Conservation (phyloP, 371 early-diverging fungal species). For the Mucor irregularis region DNA sequence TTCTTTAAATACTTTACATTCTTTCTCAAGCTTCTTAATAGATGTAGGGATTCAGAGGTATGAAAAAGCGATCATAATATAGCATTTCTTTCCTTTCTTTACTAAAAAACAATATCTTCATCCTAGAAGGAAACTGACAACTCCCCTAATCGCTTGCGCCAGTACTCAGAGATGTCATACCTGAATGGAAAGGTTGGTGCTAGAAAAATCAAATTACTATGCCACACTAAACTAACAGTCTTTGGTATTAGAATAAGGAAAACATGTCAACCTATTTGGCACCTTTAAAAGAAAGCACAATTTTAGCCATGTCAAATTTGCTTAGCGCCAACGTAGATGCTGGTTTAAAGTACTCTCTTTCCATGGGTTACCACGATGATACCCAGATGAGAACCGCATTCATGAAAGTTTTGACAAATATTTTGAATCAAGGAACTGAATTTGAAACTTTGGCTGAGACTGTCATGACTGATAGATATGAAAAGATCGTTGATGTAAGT, state of each 20-base stretch:
- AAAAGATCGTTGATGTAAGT: conserved; percentile 72
- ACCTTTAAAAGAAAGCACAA: conserved; percentile 80
- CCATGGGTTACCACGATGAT: conserved; percentile 94
- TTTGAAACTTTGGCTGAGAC: conserved; percentile 83
- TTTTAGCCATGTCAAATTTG: conserved; percentile 86
- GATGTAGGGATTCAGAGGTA: conserved; percentile 73
- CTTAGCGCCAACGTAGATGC: conserved; percentile 90
- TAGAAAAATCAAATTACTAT: background rate
- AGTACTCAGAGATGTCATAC: background rate
- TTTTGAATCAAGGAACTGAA: conserved; percentile 85
- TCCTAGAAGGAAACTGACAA: conserved; percentile 11
- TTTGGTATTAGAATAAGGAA: conserved; percentile 12
- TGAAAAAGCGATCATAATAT: background rate
- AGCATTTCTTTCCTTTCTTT: background rate
- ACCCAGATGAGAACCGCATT: conserved; percentile 85
- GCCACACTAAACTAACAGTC: background rate
- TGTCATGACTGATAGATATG: conserved; percentile 72
- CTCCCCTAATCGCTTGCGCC: conserved; percentile 8
- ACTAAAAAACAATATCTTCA: too few relatives aligned
- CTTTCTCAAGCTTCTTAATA: conserved; percentile 83
- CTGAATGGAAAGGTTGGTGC: conserved; percentile 12
- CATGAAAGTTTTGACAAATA: conserved; percentile 90
- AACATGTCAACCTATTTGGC: conserved; percentile 37
- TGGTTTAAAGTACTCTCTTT: conserved; percentile 86
- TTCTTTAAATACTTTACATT: conserved; percentile 89